Percentiles rank a stretch among this genome's conserved stretches.
Evolutionary conservation across 1,284 basidiomycete species (phyloP).

Genomic region (Ceraceosorus guamensis): DNA sequence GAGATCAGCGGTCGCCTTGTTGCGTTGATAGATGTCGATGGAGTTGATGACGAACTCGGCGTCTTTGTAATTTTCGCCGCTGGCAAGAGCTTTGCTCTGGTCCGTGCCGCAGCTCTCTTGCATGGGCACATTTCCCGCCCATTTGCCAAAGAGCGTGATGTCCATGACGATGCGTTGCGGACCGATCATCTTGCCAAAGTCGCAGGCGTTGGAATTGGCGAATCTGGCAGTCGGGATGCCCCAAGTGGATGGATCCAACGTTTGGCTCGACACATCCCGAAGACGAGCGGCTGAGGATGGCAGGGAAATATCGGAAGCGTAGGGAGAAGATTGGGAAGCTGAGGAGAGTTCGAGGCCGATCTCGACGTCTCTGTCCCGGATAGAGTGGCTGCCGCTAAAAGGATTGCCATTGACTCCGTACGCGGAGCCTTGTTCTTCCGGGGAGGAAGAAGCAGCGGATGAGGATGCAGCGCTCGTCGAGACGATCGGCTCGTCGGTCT

Average conservation of each 20-base stretch:
- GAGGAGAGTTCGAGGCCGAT: no score
- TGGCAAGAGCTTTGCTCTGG: not conserved
- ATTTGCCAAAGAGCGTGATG: slow-evolving; percentile 43
- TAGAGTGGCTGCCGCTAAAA: no score
- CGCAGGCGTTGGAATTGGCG: slow-evolving; percentile 28
- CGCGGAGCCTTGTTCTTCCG: no score
- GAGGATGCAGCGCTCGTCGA: no score
- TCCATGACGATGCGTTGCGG: slow-evolving; percentile 39
- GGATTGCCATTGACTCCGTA: no score
- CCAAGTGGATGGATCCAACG: slow-evolving; percentile 19
- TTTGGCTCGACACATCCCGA: not conserved
- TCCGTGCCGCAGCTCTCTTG: not conserved
- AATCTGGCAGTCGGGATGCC: slow-evolving; percentile 26
- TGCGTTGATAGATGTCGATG: slow-evolving; percentile 3
- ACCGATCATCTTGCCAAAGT: slow-evolving; percentile 18
- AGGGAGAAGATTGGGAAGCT: no score
- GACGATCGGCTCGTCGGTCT: no score
- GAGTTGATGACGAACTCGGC: slow-evolving; percentile 10
- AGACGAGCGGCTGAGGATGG: no score
- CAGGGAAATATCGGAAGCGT: no score
- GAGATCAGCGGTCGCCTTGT: no score
- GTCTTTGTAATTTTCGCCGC: slow-evolving; percentile 7
- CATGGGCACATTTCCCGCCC: slow-evolving; percentile 18
- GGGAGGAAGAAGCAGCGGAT: no score
- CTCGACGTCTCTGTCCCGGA: no score